Base-by-base conservation (phyloP, 495 filamentous ascomycete genomes). In the Xylaria bambusicola region DNA sequence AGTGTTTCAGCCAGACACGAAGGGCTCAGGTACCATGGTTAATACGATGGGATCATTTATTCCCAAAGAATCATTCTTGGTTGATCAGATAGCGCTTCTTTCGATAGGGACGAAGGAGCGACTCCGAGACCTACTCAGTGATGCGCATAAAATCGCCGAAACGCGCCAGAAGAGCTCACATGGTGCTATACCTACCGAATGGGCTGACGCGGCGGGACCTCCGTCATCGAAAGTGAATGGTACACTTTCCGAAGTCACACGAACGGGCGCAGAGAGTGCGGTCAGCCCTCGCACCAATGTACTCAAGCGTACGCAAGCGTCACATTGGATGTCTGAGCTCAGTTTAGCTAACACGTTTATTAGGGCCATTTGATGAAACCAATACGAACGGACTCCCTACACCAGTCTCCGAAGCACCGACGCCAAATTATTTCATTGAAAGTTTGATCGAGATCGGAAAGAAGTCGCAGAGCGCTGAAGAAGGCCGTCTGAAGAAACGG, bases 81-180 rank as follows among this genome's bases (percentile, higher is more conserved):
- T 86, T 13, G 90, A 96, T 50, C 85, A 96, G 48, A 64, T 95
- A 18, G 84, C 87, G 24, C 77, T 95, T 24, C 53, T 95, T 29
- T 92, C 89, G 8, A 80, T 94, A 29, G 86, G 88, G 6, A 83
- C 88, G 35, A 86, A 91, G 58, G 86, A 92, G 65, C 82, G 88
- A 21, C 38, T 95, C 24, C 76, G 87, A 40, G 80, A 82, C 3
- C 70, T 94, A 12, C 57, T 94, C 21, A 86, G 91, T 62, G 90
- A 94, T 66, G 84, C 87, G 6, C 80, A 83, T 47, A 80, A 73
- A 13, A 71, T 92, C 7, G 78, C 89, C 17, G 80, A 77, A 58
- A 85, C 80, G 51, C 84, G 91, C 54, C 84, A 86, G 64, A 81
- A 75, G 36, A 87, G 85, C n/a, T 86, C 90, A 12, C 82, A 91